Conservation (phyloP, 352 stramenopile species). For the Phytophthora melonis region DNA sequence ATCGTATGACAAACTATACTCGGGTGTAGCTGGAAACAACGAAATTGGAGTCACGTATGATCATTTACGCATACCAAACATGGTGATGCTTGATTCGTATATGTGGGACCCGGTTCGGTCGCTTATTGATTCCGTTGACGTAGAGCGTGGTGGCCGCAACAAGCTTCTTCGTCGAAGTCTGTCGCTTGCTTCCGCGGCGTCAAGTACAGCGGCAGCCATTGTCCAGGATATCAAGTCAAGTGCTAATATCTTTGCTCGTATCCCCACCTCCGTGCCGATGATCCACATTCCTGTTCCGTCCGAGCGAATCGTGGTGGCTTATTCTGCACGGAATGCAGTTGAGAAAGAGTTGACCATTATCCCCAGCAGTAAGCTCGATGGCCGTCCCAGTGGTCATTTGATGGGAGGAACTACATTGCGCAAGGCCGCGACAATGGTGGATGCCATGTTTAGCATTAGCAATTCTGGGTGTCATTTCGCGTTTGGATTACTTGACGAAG, state of each 20-base stretch:
- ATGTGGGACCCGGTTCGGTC: constrained; percentile 71
- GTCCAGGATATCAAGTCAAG: constrained; percentile 75
- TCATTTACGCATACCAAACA: constrained; percentile 54
- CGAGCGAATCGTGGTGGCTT: constrained; percentile 66
- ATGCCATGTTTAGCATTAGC: constrained; percentile 55
- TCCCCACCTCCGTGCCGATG: constrained; percentile 59
- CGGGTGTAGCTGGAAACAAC: constrained; percentile 53
- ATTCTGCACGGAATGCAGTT: constrained; percentile 50
- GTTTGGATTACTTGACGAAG: constrained; percentile 63
- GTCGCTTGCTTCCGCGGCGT: constrained; percentile 67
- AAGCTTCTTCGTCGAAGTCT: constrained; percentile 64
- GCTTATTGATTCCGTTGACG: constrained; percentile 77
- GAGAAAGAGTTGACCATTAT: constrained; percentile 53
- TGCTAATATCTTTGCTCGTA: constrained; percentile 60
- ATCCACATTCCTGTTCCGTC: constrained; percentile 57
- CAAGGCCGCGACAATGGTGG: constrained; percentile 39
- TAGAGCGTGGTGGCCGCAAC: constrained; percentile 51
- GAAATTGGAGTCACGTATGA: constrained; percentile 64
- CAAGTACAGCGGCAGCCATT: constrained; percentile 68
- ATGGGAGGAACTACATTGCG: constrained; percentile 53
- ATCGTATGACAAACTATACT: constrained; percentile 67
- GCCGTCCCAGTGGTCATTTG: constrained; percentile 62
- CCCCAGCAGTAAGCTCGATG: constrained; percentile 60
- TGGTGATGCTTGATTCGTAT: constrained; percentile 69
- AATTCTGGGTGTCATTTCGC: constrained; percentile 62